These are phyloP conservation scores for Epichloe brachyelytri DNA, from an alignment of 2,329 filamentous ascomycete genomes.

Conservation along the genomic window DNA sequence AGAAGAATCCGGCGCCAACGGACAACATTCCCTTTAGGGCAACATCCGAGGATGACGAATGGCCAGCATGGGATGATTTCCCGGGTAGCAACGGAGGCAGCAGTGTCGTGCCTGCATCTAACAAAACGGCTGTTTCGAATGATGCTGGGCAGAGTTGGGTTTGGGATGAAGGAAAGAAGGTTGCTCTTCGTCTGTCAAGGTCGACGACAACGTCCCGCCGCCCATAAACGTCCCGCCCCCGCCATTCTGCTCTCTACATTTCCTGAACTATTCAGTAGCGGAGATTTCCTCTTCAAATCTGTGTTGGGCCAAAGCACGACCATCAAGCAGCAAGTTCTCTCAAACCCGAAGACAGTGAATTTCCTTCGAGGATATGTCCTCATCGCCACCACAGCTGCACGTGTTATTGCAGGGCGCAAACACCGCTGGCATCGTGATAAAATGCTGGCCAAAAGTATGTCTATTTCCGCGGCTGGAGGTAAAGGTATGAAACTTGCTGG, in stretches of 20 bases:
- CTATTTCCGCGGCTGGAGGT: slow-evolving; percentile 62
- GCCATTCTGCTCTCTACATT: slow-evolving; percentile 70
- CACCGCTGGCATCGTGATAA: slow-evolving; percentile 84
- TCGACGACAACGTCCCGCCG: slow-evolving; percentile 33
- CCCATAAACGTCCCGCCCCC: slow-evolving; percentile 86
- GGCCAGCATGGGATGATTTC: slow-evolving; percentile 39
- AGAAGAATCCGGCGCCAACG: slow-evolving; percentile 5
- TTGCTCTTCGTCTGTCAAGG: slow-evolving; percentile 11
- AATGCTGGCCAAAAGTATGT: slow-evolving; percentile 75
- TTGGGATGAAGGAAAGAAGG: slow-evolving; percentile 31
- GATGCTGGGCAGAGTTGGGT: slow-evolving; percentile 28
- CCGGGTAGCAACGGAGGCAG: slow-evolving; percentile 12
- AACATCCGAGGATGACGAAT: slow-evolving; percentile 28
- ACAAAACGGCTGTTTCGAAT: slow-evolving; percentile 11
- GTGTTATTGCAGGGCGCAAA: slow-evolving; percentile 72
- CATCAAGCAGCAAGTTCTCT: slow-evolving; percentile 49
- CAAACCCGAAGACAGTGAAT: slow-evolving; percentile 45
- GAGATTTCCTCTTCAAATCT: slow-evolving; percentile 53
- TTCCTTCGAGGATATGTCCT: slow-evolving; percentile 54
- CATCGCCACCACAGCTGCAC: slow-evolving; percentile 56
- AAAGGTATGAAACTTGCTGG: slow-evolving; percentile 87
- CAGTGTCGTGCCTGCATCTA: slow-evolving; percentile 9
- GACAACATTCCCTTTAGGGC: background rate
- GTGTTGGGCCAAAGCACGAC: slow-evolving; percentile 44
- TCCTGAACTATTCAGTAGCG: slow-evolving; percentile 54